Evolutionary conservation across 1,284 basidiomycete species (phyloP).

Genomic region (Cutaneotrichosporon sp.): DNA sequence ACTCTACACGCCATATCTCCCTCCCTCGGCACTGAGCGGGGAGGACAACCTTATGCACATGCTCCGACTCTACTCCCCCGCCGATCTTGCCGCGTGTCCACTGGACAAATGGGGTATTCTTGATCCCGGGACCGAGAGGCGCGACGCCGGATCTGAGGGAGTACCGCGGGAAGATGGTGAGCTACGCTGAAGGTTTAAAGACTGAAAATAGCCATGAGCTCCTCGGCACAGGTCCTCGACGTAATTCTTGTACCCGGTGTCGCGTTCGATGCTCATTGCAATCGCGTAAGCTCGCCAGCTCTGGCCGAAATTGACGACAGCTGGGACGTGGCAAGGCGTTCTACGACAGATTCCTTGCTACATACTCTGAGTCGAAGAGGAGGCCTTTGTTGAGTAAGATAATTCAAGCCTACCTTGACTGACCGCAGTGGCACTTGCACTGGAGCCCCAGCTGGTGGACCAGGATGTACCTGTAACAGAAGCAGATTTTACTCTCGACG

Average conservation of each 20-base stretch:
- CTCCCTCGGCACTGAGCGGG: conserved; percentile 7
- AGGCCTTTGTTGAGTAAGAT: conserved; percentile 35
- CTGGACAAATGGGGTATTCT: conserved; percentile 48
- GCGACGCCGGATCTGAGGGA: conserved; percentile 20
- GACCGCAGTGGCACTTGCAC: conserved; percentile 40
- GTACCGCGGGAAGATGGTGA: conserved; percentile 37
- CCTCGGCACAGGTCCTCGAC: conserved; percentile 26
- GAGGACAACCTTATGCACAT: conserved; percentile 38
- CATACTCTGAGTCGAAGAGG: conserved; percentile 24
- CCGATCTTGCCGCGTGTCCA: conserved; percentile 35
- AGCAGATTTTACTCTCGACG: conserved; percentile 38
- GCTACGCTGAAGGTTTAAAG: conserved; percentile 6
- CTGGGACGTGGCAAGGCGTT: conserved; percentile 48
- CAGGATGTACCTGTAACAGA: conserved; percentile 34
- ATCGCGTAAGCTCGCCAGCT: conserved; percentile 30
- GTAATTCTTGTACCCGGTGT: conserved; percentile 47
- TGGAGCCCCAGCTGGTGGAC: conserved; percentile 37
- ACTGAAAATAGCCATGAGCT: conserved; percentile 25
- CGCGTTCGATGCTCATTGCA: conserved; percentile 42
- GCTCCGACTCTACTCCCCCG: conserved; percentile 39
- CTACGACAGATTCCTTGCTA: conserved; percentile 43
- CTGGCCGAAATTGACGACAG: conserved; percentile 21
- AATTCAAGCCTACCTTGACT: neutral
- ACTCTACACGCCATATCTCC: conserved; percentile 42
- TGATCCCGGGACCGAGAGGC: conserved; percentile 35